A percentile compares a stretch with the other conserved stretches of the same genome.
Conservation (phyloP, 352 stramenopile species). For the Pythium scleroteichum region DNA sequence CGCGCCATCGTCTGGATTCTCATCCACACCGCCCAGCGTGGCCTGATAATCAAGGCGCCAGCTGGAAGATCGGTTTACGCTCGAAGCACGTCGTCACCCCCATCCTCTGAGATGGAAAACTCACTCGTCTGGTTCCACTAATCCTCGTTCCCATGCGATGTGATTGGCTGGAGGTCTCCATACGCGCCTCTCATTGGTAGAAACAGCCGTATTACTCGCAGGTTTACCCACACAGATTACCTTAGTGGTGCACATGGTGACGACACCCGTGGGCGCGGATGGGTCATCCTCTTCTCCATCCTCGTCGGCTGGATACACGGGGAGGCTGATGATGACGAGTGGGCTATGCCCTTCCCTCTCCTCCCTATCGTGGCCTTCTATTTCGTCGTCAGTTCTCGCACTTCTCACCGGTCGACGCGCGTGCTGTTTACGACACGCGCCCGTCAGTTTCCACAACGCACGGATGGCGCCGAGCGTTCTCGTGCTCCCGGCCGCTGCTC, state of each 20-base stretch:
- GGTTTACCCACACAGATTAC: slow-evolving; percentile 12
- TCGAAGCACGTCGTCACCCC: slow-evolving; percentile 2
- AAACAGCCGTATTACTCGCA: not conserved
- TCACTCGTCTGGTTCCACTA: not conserved
- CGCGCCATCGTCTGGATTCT: not conserved
- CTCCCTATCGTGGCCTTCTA: not conserved
- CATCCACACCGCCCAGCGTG: not conserved
- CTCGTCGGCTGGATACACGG: not conserved
- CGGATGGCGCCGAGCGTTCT: slow-evolving; percentile 1
- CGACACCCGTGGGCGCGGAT: slow-evolving; percentile 9
- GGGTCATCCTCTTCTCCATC: slow-evolving; percentile 8
- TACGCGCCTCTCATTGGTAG: slow-evolving; percentile 10
- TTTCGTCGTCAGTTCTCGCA: not conserved
- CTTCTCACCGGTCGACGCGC: not conserved
- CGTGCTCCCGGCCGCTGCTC: not conserved
- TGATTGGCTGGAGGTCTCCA: not conserved
- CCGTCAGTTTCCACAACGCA: too few relatives aligned
- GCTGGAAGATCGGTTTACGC: not conserved
- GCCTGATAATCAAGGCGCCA: not conserved
- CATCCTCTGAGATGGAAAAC: not conserved
- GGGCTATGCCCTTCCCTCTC: not conserved
- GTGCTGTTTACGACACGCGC: not conserved
- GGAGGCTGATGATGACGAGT: slow-evolving; percentile 24
- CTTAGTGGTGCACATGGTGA: slow-evolving; percentile 32
- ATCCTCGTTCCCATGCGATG: not conserved